Base-by-base conservation (phyloP, 2,329 filamentous ascomycete species). In the Exserohilum turcica region DNA sequence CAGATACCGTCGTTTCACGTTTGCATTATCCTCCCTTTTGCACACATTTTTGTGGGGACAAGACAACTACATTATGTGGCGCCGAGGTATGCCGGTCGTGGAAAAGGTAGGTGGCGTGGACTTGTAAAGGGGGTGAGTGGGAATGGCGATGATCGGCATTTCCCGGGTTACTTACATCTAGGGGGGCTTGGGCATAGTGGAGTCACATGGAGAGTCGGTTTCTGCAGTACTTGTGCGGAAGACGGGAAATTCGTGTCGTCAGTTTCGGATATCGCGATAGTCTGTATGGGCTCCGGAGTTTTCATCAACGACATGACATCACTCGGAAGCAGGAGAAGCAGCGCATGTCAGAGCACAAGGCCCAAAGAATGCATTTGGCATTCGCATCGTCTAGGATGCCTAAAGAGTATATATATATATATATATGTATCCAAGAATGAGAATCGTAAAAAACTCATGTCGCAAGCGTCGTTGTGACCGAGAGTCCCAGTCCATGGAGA, bases 381-480 rank as follows among this genome's bases (percentile, higher is more conserved):
- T 24, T 36, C 15, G 5, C 35, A 29, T 13, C 18, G n/a, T 13
- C 21, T 44, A 12, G n/a, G 21, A 47, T 42, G 43, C 21, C 12
- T 29, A 8, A 31, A 21, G 16, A 9, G 27, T 47, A 36, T 48
- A n/a, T 19, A 42, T 28, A n/a, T n/a, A n/a, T n/a, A n/a, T n/a
- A n/a, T 47, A 36, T 48, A n/a, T 19, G 36, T 28, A 18, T 9
- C 33, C 9, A 44, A 43, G 48, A 52, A 52, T 15, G 13, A 42
- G 36, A 48, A 52, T 42, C 48, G 29, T 48, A 19, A 48, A 16
- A 52, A 24, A 27, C 18, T 52, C 43, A 16, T 52, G n/a, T 18
- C 43, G 38, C 9, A 39, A 19, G 16, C 16, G 32, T 39, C 50
- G 9, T 48, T 48, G 12, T 38, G 13, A 24, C 32, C 28, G 39